Evolutionary conservation across 441 rosid species (phyloP).

Genomic region (Theobroma grandiflorum): DNA sequence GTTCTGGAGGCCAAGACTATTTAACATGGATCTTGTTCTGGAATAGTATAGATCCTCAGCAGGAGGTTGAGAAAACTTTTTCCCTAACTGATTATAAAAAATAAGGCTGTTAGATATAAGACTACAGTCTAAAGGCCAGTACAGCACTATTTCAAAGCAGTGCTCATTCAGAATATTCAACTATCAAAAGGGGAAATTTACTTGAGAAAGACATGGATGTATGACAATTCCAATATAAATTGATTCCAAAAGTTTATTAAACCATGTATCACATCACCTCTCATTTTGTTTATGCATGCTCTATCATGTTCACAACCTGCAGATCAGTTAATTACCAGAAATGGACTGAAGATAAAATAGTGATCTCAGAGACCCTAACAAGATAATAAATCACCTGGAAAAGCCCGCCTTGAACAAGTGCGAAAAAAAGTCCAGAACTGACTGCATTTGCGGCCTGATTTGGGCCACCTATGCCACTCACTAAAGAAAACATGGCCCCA

Average conservation of each 20-base stretch:
- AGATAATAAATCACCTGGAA: conserved; percentile 68
- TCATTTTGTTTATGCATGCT: background rate
- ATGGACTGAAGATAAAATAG: background rate
- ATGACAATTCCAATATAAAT: conserved; percentile 13
- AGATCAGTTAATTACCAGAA: background rate
- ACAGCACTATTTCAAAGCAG: background rate
- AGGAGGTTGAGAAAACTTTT: conserved; percentile 75
- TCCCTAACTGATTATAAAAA: conserved; percentile 62
- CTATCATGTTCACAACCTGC: conserved; percentile 2
- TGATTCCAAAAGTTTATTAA: conserved; percentile 15
- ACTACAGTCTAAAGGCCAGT: background rate
- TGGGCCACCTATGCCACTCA: conserved; percentile 83
- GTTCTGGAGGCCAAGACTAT: conserved; percentile 75
- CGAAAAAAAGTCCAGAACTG: conserved; percentile 79
- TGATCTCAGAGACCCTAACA: background rate
- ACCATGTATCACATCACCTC: background rate
- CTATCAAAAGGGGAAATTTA: background rate
- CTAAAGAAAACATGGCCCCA: conserved; percentile 83
- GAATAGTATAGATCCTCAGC: conserved; percentile 63
- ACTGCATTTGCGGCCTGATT: conserved; percentile 78
- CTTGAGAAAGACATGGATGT: background rate
- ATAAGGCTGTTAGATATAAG: conserved; percentile 22
- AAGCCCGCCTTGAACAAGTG: conserved; percentile 84
- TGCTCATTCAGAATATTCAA: conserved; percentile 1
- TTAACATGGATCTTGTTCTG: conserved; percentile 70